Evolutionary conservation across 2,329 filamentous ascomycete genomes (phyloP).

Genomic region (Cytospora paraplurivora): DNA sequence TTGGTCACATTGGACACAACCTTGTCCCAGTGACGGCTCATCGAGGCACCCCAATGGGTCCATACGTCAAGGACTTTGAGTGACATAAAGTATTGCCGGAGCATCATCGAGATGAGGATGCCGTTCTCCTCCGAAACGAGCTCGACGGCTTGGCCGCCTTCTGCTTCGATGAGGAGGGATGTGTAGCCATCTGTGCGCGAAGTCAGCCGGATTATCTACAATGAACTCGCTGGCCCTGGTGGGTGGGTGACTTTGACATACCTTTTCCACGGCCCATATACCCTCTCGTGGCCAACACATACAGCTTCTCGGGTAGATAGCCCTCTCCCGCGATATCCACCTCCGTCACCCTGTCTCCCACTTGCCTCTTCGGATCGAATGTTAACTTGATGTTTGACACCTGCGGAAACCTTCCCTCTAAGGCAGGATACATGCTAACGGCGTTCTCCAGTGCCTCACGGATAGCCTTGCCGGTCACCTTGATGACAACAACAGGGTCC

Average conservation of each 20-base stretch:
- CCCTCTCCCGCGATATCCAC: constrained; percentile 63
- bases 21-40: constrained; percentile 65
- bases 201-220: background rate
- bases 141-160: constrained; percentile 76
- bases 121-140: constrained; percentile 85
- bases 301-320: constrained; percentile 64
- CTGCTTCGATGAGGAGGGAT: constrained; percentile 71
- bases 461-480: constrained; percentile 70
- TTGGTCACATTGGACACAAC: constrained; percentile 64
- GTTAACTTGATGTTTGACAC: constrained; percentile 80
- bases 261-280: constrained; percentile 86
- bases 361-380: constrained; percentile 65
- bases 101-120: constrained; percentile 80
- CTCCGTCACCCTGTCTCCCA: constrained; percentile 64
- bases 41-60: constrained; percentile 67
- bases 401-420: constrained; percentile 74
- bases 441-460: constrained; percentile 83
- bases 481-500: constrained; percentile 80
- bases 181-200: constrained; percentile 69
- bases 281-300: constrained; percentile 76
- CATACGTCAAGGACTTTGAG: constrained; percentile 80
- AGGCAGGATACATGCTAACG: constrained; percentile 76
- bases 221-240: background rate
- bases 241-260: constrained; percentile 30
- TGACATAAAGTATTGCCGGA: constrained; percentile 90